Conservation (phyloP, 1,139 yeast species). For the Blastobotrys persicus region DNA sequence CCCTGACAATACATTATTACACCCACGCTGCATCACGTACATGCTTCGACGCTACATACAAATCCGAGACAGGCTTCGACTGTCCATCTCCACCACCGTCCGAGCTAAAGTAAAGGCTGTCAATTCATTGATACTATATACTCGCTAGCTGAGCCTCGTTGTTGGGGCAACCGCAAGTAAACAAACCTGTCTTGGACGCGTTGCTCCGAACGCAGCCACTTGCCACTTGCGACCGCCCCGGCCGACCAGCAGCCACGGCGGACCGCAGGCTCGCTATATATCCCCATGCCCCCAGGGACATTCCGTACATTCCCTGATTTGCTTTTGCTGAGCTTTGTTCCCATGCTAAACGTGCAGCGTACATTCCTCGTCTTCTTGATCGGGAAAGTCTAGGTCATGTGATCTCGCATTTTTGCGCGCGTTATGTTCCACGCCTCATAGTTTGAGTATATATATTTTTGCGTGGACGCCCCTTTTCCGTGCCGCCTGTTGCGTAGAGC, state of each 20-base stretch:
- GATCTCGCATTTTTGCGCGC: conserved; percentile 5
- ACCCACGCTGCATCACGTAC: neutral
- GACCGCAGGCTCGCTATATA: too few species aligned
- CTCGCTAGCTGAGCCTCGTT: too few species aligned
- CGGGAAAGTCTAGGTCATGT: conserved; percentile 5
- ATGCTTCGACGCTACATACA: neutral
- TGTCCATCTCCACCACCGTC: neutral
- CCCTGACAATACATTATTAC: neutral
- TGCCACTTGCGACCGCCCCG: too few species aligned
- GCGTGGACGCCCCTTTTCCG: neutral
- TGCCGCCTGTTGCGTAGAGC: neutral
- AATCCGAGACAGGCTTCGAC: neutral
- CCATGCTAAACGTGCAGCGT: neutral
- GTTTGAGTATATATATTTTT: neutral
- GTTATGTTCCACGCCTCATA: conserved; percentile 8
- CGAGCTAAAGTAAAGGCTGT: neutral
- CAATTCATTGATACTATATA: neutral
- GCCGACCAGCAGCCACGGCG: neutral
- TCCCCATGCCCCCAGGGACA: too few species aligned
- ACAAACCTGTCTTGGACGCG: too few species aligned
- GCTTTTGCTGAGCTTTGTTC: neutral
- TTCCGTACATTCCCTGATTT: neutral
- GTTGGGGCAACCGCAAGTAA: too few species aligned
- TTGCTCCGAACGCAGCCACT: too few species aligned
- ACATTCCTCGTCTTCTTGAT: conserved; percentile 2